Evolutionary conservation across 108 stramenopile genomes (phyloP).

Genomic region (Skeletonema menzelii): DNA sequence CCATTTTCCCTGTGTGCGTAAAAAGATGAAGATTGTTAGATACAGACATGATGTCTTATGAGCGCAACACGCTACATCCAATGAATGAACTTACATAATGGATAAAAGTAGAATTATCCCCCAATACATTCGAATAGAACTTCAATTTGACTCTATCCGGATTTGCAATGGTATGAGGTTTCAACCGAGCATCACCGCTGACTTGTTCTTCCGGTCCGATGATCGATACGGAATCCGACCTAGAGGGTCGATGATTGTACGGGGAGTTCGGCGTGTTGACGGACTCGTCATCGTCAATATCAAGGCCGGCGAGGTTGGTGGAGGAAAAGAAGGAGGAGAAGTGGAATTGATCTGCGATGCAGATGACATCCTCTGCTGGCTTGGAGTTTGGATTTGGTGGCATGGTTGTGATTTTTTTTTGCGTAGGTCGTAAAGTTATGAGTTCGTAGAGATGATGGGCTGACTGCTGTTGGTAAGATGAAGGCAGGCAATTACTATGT

Average conservation of each 20-base stretch:
- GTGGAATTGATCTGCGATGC: constrained; percentile 24
- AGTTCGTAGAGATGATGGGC: too few relatives aligned
- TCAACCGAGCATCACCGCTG: neutral
- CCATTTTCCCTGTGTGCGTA: constrained; percentile 19
- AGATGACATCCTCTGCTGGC: neutral
- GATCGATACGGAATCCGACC: constrained; percentile 3
- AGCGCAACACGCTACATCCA: neutral
- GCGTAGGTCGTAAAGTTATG: too few relatives aligned
- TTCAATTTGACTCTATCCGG: constrained; percentile 39
- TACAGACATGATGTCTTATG: too few relatives aligned
- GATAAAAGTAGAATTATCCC: constrained; percentile 37
- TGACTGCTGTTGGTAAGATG: too few relatives aligned
- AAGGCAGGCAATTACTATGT: too few relatives aligned
- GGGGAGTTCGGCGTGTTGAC: neutral
- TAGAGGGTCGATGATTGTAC: neutral
- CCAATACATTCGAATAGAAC: constrained; percentile 39
- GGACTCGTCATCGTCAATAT: neutral
- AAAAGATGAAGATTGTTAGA: too few relatives aligned
- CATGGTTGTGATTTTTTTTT: neutral
- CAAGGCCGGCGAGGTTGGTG: neutral
- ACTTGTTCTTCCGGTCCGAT: neutral
- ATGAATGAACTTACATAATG: constrained; percentile 25
- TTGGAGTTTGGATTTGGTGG: constrained; percentile 1
- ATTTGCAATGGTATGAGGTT: constrained; percentile 13
- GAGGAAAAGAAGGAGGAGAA: constrained; percentile 12